phyloP scores from a whole-genome alignment of 345 rosid genomes.

The Eucalyptus viminalis region DNA sequence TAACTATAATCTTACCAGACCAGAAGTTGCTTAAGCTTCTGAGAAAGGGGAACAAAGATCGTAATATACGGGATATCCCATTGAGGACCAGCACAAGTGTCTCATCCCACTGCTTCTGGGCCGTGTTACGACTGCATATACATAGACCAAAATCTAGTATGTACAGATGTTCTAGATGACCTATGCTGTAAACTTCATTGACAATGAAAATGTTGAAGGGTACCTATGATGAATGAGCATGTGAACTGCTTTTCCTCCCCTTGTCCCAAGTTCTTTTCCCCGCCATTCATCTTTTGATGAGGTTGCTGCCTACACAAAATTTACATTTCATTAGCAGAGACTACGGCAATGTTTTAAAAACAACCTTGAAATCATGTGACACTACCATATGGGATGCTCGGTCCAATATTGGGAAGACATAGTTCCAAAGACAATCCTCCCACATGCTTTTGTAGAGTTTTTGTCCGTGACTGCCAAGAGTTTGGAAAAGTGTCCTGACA shows the following conservation, averaged over 20 bases:
- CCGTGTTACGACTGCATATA: slow-evolving; percentile 78
- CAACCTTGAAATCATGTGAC: not conserved
- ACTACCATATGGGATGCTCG: slow-evolving; percentile 78
- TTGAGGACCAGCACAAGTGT: slow-evolving; percentile 90
- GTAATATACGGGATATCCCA: slow-evolving; percentile 78
- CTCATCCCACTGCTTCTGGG: slow-evolving; percentile 98
- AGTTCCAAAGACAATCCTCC: slow-evolving; percentile 98
- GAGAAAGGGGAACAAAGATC: slow-evolving; percentile 87
- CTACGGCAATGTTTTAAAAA: not conserved
- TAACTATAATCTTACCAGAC: slow-evolving; percentile 43
- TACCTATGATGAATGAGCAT: slow-evolving; percentile 97
- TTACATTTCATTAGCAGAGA: not conserved
- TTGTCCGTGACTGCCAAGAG: slow-evolving; percentile 82
- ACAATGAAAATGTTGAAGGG: not conserved
- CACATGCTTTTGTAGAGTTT: slow-evolving; percentile 90
- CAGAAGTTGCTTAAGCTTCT: slow-evolving; percentile 62
- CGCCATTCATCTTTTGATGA: slow-evolving; percentile 97
- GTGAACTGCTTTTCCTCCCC: slow-evolving; percentile 90
- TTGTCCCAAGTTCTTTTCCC: slow-evolving; percentile 88
- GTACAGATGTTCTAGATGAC: not conserved
- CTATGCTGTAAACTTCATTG: not conserved
- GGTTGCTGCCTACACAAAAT: slow-evolving; percentile 66
- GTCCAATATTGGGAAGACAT: slow-evolving; percentile 78
- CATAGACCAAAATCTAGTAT: not conserved
- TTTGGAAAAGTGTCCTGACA: slow-evolving; percentile 88